phyloP scores from a whole-genome alignment of 129 eudicot species.

The Escallonia rubra region DNA sequence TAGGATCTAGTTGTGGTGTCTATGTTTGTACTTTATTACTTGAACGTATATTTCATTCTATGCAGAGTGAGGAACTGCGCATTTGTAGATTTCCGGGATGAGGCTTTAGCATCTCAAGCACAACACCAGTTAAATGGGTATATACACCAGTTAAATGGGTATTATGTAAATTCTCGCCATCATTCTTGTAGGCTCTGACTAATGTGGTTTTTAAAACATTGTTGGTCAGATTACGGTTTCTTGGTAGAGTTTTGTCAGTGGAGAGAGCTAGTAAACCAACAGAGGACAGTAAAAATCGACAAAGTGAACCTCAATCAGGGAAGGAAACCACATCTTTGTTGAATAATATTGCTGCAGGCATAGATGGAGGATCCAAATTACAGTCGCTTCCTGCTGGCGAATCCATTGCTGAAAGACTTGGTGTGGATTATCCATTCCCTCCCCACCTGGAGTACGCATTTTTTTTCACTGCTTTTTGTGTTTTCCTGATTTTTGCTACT shows the following conservation, averaged over 20 bases:
- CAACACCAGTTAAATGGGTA: slow-evolving; percentile 89
- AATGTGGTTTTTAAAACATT: not conserved
- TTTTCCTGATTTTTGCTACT: not conserved
- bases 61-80: slow-evolving; percentile 84
- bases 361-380: slow-evolving; percentile 29
- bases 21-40: not conserved
- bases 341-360: slow-evolving; percentile 24
- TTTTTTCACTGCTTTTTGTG: not conserved
- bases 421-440: slow-evolving; percentile 91
- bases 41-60: not conserved
- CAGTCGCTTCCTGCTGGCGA: slow-evolving; percentile 33
- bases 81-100: slow-evolving; percentile 73
- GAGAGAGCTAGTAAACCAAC: slow-evolving; percentile 57
- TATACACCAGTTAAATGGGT: not conserved
- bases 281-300: slow-evolving; percentile 23
- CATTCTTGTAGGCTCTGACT: not conserved
- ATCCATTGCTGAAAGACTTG: slow-evolving; percentile 90
- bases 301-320: slow-evolving; percentile 22
- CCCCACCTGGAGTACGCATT: slow-evolving; percentile 80
- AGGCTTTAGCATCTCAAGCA: slow-evolving; percentile 70
- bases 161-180: not conserved
- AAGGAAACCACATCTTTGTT: slow-evolving; percentile 20
- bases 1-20: no score
- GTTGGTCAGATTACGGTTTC: slow-evolving; percentile 64
- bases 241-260: slow-evolving; percentile 89